These are phyloP conservation scores for Tetracentron sinense DNA, from an alignment of 164 flowering plant genomes.

Conservation along the genomic window DNA sequence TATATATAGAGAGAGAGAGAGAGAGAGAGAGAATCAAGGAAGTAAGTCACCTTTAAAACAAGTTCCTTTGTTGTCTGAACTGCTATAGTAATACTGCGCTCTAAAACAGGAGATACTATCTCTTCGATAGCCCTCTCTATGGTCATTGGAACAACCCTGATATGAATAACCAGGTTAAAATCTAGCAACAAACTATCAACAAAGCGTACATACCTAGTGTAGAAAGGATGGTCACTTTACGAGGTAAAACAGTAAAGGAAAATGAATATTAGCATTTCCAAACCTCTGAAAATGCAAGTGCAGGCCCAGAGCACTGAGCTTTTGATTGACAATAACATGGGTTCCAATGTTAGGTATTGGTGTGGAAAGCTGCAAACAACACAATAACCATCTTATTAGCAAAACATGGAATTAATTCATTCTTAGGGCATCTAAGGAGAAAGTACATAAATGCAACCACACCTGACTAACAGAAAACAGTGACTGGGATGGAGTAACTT, in stretches of 20 bases:
- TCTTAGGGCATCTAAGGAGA: not conserved
- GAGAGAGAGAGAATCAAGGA: not conserved
- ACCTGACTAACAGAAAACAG: slow-evolving; percentile 71
- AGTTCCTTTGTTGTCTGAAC: slow-evolving; percentile 90
- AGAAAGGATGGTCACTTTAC: too few relatives aligned
- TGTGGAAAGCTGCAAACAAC: slow-evolving; percentile 52
- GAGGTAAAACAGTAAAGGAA: not conserved
- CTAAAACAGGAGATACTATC: slow-evolving; percentile 69
- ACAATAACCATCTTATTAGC: slow-evolving; percentile 6
- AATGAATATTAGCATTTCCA: slow-evolving; percentile 11
- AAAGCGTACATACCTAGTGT: too few relatives aligned
- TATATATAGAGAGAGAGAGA: too few relatives aligned
- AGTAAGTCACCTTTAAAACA: slow-evolving; percentile 65
- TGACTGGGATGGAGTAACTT: slow-evolving; percentile 53
- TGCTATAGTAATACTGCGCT: slow-evolving; percentile 92
- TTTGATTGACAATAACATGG: slow-evolving; percentile 73
- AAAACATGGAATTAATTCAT: slow-evolving; percentile 1
- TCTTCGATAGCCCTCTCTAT: slow-evolving; percentile 95
- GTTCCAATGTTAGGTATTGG: slow-evolving; percentile 71
- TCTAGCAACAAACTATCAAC: not conserved
- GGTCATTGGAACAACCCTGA: slow-evolving; percentile 80
- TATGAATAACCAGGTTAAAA: slow-evolving; percentile 4
- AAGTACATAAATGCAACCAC: not conserved
- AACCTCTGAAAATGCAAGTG: slow-evolving; percentile 92
- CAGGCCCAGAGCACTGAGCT: slow-evolving; percentile 61